Conservation (phyloP, 2,329 filamentous ascomycete species). For the Talaromyces sp. region DNA sequence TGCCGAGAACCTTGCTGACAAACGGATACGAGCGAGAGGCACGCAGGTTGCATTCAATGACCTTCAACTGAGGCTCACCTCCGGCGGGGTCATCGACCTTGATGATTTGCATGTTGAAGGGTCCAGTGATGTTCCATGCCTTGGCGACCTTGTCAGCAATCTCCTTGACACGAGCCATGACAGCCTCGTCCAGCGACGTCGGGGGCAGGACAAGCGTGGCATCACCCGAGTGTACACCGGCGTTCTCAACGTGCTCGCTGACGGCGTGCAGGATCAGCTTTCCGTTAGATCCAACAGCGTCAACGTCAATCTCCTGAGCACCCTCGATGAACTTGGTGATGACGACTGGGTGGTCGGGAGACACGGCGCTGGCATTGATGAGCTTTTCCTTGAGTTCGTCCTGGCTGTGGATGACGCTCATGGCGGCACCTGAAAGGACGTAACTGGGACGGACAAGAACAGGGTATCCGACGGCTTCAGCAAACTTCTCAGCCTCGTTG, state of each 20-base stretch:
- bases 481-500: slow-evolving; percentile 80
- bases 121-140: slow-evolving; percentile 94
- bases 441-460: slow-evolving; percentile 93
- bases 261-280: slow-evolving; percentile 87
- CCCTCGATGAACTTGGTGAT: slow-evolving; percentile 98
- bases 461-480: slow-evolving; percentile 79
- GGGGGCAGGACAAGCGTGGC: slow-evolving; percentile 92
- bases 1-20: slow-evolving; percentile 92
- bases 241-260: slow-evolving; percentile 93
- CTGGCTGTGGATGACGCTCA: slow-evolving; percentile 90
- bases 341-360: slow-evolving; percentile 93
- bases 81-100: slow-evolving; percentile 75
- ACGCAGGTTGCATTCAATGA: slow-evolving; percentile 97
- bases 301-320: slow-evolving; percentile 92
- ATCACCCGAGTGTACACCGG: slow-evolving; percentile 96
- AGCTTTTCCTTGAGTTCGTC: slow-evolving; percentile 94
- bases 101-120: slow-evolving; percentile 99
- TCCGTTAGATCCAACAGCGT: slow-evolving; percentile 82
- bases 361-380: slow-evolving; percentile 81
- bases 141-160: slow-evolving; percentile 95
- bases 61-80: slow-evolving; percentile 74
- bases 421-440: slow-evolving; percentile 93
- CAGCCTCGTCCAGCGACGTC: slow-evolving; percentile 66
- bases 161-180: slow-evolving; percentile 84
- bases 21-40: slow-evolving; percentile 98